Percentiles rank a stretch among this genome's conserved stretches.
Evolutionary conservation across 495 filamentous ascomycete genomes (phyloP).

Genomic region (Neurospora tetraspora): DNA sequence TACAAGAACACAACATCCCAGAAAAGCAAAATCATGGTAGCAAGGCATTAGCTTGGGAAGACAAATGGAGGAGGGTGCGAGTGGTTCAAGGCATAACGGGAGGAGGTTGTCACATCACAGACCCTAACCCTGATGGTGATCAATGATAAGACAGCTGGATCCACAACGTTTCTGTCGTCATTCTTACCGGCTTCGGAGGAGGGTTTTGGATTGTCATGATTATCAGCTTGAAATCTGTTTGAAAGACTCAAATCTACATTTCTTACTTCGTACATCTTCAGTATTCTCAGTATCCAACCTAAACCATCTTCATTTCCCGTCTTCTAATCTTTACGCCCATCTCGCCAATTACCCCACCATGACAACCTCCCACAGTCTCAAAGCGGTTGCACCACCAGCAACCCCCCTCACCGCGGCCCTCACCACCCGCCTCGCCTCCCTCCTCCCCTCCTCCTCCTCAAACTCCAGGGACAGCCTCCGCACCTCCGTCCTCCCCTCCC

Average conservation of each 20-base stretch:
- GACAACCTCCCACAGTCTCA: not conserved
- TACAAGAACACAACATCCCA: not conserved
- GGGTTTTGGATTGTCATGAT: not conserved
- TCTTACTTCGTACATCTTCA: not conserved
- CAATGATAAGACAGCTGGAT: not conserved
- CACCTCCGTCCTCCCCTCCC: slow-evolving; percentile 28
- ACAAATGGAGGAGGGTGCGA: not conserved
- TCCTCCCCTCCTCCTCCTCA: not conserved
- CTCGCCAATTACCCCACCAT: not conserved
- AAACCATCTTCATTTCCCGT: not conserved
- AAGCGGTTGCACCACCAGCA: not conserved
- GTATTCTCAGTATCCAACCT: not conserved
- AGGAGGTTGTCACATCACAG: not conserved
- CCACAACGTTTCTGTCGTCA: not conserved
- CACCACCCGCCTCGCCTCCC: not conserved
- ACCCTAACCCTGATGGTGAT: not conserved
- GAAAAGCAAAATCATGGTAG: not conserved
- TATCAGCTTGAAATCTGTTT: not conserved
- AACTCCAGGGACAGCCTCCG: slow-evolving; percentile 4
- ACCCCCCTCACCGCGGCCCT: not conserved
- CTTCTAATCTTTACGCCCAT: not conserved
- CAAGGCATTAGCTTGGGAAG: not conserved
- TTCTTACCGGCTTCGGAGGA: not conserved
- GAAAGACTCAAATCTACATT: not conserved
- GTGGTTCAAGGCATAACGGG: not conserved